Percentiles rank a stretch among this genome's conserved stretches.
These are phyloP conservation scores for Hura crepitans DNA, from an alignment of 441 rosid genomes.

Conservation along the genomic window DNA sequence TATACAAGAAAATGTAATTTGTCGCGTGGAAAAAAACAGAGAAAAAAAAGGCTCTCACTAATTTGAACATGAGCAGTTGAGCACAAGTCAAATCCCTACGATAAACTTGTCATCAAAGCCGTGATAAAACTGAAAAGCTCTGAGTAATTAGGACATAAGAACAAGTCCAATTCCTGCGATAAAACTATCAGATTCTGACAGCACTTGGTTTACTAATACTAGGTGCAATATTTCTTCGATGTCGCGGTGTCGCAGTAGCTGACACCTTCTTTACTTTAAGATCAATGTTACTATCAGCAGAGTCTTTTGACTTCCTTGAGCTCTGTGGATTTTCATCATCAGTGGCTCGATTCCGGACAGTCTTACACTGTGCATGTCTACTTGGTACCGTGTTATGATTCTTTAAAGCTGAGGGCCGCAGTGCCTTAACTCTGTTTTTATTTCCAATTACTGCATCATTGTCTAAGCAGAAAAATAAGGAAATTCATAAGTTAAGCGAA, in stretches of 20 bases:
- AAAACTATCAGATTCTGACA: constrained; percentile 18
- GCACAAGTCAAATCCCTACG: too few relatives aligned
- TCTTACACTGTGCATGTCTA: constrained; percentile 33
- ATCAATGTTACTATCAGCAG: constrained; percentile 22
- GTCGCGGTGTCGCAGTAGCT: constrained; percentile 17
- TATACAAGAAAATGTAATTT: not conserved
- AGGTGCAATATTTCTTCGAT: constrained; percentile 24
- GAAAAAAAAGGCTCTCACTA: too few relatives aligned
- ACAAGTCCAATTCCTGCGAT: not conserved
- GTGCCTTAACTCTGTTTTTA: constrained; percentile 31
- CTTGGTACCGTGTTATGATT: constrained; percentile 28
- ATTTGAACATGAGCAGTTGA: too few relatives aligned
- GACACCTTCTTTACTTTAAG: constrained; percentile 28
- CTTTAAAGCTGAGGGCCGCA: constrained; percentile 27
- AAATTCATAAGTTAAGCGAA: constrained; percentile 3
- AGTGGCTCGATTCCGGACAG: constrained; percentile 13
- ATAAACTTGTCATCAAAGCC: too few relatives aligned
- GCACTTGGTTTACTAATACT: constrained; percentile 27
- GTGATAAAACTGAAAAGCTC: constrained; percentile 6
- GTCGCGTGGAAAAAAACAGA: too few relatives aligned
- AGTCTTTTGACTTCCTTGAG: constrained; percentile 27
- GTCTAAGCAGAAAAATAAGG: constrained; percentile 27
- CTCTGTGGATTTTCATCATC: constrained; percentile 15
- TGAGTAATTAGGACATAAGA: not conserved
- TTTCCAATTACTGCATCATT: constrained; percentile 55